Percentiles rank a stretch among this genome's conserved stretches.
Conservation (phyloP, 1,139 yeast genomes). For the Kazachstania sp. region DNA sequence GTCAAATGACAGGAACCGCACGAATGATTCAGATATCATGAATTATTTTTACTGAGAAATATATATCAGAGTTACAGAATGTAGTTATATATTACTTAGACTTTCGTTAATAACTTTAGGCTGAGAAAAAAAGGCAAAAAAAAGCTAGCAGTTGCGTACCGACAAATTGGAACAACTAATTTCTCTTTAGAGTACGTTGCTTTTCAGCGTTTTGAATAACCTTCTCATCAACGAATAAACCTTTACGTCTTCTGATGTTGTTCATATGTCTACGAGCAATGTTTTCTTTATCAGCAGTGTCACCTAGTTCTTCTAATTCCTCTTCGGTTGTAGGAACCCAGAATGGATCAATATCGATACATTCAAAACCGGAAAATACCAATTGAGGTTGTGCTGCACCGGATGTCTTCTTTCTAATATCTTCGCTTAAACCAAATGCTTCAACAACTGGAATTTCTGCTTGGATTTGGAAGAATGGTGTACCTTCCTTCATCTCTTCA, state of each 20-base stretch:
- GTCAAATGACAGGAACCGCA: too few relatives aligned
- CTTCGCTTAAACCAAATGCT: conserved; percentile 95
- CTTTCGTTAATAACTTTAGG: not conserved
- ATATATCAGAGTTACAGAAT: too few relatives aligned
- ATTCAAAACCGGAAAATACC: conserved; percentile 80
- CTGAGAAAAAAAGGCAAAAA: not conserved
- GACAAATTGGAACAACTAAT: conserved; percentile 12
- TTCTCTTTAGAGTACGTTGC: conserved; percentile 71
- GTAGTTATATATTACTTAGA: too few relatives aligned
- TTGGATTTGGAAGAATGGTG: conserved; percentile 83
- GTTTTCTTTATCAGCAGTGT: conserved; percentile 85
- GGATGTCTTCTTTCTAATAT: conserved; percentile 82
- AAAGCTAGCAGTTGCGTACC: not conserved
- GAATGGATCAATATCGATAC: conserved; percentile 86
- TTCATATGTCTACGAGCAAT: conserved; percentile 84
- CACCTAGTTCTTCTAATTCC: conserved; percentile 89
- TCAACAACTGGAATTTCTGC: conserved; percentile 90
- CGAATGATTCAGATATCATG: too few relatives aligned
- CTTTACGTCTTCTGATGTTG: conserved; percentile 73
- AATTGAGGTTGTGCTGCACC: conserved; percentile 98
- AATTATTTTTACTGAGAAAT: too few relatives aligned
- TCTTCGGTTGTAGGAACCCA: conserved; percentile 99
- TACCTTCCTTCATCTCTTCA: conserved; percentile 97
- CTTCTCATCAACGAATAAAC: conserved; percentile 82
- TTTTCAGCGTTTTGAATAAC: conserved; percentile 87